Percentiles rank a stretch among this genome's conserved stretches.
phyloP scores from a whole-genome alignment of 2,329 filamentous ascomycete species.

The Penicillium sp. region DNA sequence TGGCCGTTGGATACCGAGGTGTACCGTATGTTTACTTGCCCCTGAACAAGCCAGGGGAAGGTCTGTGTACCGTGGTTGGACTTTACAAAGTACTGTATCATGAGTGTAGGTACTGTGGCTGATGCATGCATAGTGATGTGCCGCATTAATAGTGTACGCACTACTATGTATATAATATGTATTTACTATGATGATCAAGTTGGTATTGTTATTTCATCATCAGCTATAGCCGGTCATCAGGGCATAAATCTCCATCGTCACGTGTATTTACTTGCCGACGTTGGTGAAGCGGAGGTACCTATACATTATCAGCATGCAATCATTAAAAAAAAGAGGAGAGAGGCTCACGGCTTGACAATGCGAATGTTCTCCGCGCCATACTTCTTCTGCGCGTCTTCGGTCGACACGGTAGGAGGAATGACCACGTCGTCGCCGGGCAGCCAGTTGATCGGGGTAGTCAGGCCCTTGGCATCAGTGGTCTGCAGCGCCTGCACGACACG shows the following conservation, averaged over 20 bases:
- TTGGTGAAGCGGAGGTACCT: slow-evolving; percentile 37
- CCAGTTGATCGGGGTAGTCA: slow-evolving; percentile 92
- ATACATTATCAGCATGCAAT: neutral
- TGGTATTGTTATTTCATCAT: no score
- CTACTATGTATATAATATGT: no score
- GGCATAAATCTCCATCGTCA: no score
- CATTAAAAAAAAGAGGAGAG: neutral
- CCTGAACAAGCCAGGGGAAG: no score
- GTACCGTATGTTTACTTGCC: no score
- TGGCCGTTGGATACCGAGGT: no score
- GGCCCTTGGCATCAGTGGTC: slow-evolving; percentile 79
- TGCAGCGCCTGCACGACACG: slow-evolving; percentile 75
- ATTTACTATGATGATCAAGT: no score
- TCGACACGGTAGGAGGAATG: slow-evolving; percentile 76
- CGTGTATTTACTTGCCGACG: slow-evolving; percentile 26
- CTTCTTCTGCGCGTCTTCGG: slow-evolving; percentile 80
- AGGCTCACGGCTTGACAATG: slow-evolving; percentile 55
- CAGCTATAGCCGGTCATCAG: neutral
- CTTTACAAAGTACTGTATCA: no score
- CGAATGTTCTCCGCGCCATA: slow-evolving; percentile 64
- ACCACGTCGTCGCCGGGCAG: slow-evolving; percentile 85
- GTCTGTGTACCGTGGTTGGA: no score
- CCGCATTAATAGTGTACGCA: no score
- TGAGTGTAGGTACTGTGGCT: no score
- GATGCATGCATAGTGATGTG: no score